Percentiles rank a stretch among this genome's conserved stretches.
phyloP scores from a whole-genome alignment of 1,284 basidiomycete genomes.

The Xerocomus minutiporus region DNA sequence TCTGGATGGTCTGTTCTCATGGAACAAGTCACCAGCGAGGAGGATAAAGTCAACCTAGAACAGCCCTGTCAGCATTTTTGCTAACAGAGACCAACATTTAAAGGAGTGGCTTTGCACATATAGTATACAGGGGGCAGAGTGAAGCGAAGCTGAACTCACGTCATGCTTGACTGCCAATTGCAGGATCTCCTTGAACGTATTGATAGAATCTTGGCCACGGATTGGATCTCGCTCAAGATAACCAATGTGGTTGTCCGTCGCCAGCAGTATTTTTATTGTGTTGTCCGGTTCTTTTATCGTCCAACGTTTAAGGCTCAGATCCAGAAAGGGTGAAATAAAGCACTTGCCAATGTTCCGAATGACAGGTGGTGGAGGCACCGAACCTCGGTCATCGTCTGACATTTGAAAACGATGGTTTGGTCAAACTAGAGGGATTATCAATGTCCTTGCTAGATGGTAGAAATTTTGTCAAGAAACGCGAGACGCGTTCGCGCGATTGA shows the following conservation, averaged over 20 bases:
- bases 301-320: constrained; percentile 2
- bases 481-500: constrained; percentile 7
- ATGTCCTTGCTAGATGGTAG: background rate
- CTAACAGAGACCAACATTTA: background rate
- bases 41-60: constrained; percentile 88
- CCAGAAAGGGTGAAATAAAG: background rate
- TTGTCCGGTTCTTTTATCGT: constrained; percentile 51
- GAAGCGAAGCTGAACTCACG: constrained; percentile 42
- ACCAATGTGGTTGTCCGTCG: constrained; percentile 95
- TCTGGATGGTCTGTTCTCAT: constrained; percentile 94
- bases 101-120: background rate
- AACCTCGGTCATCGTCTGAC: constrained; percentile 23
- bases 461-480: background rate
- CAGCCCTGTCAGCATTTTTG: constrained; percentile 5
- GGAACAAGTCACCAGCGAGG: constrained; percentile 94
- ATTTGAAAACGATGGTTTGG: constrained; percentile 11
- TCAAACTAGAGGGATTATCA: too few species aligned
- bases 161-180: constrained; percentile 86
- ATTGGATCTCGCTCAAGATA: constrained; percentile 94
- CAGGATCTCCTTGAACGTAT: constrained; percentile 92
- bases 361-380: constrained; percentile 27
- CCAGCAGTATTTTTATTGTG: constrained; percentile 80
- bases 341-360: constrained; percentile 40
- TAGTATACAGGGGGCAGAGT: background rate
- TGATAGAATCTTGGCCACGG: constrained; percentile 91